These are phyloP conservation scores for Dichotomopilus funicola DNA, from an alignment of 2,329 filamentous ascomycete species.

Conservation along the genomic window DNA sequence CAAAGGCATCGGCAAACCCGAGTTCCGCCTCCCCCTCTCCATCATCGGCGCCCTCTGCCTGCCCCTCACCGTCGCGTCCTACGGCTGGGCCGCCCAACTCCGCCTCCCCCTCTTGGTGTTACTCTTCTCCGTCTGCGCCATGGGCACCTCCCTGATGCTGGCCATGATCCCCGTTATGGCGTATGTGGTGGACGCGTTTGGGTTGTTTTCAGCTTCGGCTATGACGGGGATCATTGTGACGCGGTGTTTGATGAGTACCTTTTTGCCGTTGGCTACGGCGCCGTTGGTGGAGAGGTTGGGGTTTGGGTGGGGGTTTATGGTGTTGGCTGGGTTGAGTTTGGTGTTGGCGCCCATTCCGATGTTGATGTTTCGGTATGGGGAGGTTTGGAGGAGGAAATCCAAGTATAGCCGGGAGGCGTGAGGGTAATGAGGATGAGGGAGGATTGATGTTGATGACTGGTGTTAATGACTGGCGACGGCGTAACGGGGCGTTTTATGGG, in stretches of 20 bases:
- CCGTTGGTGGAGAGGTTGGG: slow-evolving; percentile 44
- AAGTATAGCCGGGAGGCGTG: slow-evolving; percentile 39
- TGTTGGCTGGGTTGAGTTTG: slow-evolving; percentile 38
- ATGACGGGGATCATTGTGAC: slow-evolving; percentile 51
- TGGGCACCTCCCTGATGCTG: slow-evolving; percentile 42
- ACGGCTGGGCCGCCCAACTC: slow-evolving; percentile 46
- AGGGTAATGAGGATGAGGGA: background rate
- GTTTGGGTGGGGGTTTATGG: slow-evolving; percentile 45
- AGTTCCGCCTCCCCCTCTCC: slow-evolving; percentile 48
- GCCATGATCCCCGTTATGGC: slow-evolving; percentile 45
- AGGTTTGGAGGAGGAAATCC: slow-evolving; percentile 44
- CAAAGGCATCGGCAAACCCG: slow-evolving; percentile 40
- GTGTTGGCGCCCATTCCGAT: slow-evolving; percentile 45
- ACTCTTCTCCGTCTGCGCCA: slow-evolving; percentile 37
- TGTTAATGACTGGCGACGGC: background rate
- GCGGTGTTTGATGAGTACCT: slow-evolving; percentile 49
- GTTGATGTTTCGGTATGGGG: slow-evolving; percentile 44
- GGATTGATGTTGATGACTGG: background rate
- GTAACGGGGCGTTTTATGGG: background rate
- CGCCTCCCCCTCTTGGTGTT: slow-evolving; percentile 37
- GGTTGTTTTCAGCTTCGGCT: slow-evolving; percentile 49
- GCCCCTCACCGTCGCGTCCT: slow-evolving; percentile 39
- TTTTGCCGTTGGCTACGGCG: slow-evolving; percentile 46
- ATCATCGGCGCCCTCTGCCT: slow-evolving; percentile 41
- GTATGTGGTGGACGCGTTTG: slow-evolving; percentile 52